Conservation (phyloP, 108 stramenopile genomes). For the Nitzschia sp. region DNA sequence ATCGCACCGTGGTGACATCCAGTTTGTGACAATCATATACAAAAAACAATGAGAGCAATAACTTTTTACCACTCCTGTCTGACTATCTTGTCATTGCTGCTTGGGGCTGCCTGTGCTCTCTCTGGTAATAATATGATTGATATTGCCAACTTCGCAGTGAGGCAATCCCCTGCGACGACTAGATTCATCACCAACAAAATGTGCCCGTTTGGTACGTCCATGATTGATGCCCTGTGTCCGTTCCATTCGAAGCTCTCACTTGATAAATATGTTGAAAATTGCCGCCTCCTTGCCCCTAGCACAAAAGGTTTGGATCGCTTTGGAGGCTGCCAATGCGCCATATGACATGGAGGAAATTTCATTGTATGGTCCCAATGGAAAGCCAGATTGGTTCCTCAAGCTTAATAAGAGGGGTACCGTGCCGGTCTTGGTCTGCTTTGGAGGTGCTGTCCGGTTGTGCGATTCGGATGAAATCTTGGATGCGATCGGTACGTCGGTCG, state of each 20-base stretch:
- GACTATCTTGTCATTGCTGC: not conserved
- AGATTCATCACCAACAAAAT: conserved; percentile 67
- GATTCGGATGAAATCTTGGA: conserved; percentile 82
- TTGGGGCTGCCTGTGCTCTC: not conserved
- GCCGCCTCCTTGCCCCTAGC: no score
- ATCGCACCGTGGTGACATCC: no score
- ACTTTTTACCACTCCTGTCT: not conserved
- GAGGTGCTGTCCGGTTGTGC: conserved; percentile 19
- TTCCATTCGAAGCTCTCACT: not conserved
- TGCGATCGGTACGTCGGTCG: conserved; percentile 41
- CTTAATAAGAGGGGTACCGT: conserved; percentile 79
- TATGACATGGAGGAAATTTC: conserved; percentile 70
- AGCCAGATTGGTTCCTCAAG: conserved; percentile 84
- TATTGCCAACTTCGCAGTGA: conserved; percentile 6
- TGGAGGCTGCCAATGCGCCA: conserved; percentile 51
- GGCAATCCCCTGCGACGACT: not conserved
- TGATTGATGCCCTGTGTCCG: not conserved
- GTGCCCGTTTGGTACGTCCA: conserved; percentile 61
- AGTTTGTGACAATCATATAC: no score
- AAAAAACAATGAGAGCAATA: not conserved
- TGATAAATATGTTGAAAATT: not conserved
- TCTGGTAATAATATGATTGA: conserved; percentile 1
- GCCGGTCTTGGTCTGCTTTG: conserved; percentile 53
- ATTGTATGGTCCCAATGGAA: conserved; percentile 75
- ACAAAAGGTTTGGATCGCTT: conserved; percentile 82